Conservation (phyloP, 805 yeast genomes). For the Metschnikowia colocasiae region DNA sequence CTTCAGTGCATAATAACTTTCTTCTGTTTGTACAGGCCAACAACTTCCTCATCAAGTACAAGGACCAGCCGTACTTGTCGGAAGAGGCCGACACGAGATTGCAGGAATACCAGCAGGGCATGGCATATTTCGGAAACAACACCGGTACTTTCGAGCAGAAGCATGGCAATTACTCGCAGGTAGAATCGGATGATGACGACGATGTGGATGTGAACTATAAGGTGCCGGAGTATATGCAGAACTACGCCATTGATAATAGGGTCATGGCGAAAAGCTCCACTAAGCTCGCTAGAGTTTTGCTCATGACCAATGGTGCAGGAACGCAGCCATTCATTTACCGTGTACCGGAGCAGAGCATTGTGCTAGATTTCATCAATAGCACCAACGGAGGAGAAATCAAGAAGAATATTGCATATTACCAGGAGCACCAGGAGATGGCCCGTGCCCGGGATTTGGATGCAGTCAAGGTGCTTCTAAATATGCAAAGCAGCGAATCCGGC, state of each 20-base stretch:
- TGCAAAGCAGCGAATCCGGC: neutral
- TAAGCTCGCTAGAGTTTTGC: slow-evolving; percentile 12
- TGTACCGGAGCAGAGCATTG: slow-evolving; percentile 63
- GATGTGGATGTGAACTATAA: slow-evolving; percentile 28
- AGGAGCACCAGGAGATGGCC: slow-evolving; percentile 10
- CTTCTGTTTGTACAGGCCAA: slow-evolving; percentile 27
- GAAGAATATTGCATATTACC: slow-evolving; percentile 24
- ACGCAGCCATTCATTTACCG: slow-evolving; percentile 51
- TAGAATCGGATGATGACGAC: slow-evolving; percentile 21
- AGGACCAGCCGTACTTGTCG: slow-evolving; percentile 31
- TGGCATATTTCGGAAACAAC: slow-evolving; percentile 20
- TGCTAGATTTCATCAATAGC: slow-evolving; percentile 59
- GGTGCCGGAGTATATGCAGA: slow-evolving; percentile 34
- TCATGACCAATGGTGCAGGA: slow-evolving; percentile 18
- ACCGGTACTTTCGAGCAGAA: slow-evolving; percentile 7
- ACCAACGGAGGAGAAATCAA: slow-evolving; percentile 27
- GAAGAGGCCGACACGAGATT: slow-evolving; percentile 20
- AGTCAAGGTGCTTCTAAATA: slow-evolving; percentile 5
- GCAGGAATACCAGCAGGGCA: slow-evolving; percentile 30
- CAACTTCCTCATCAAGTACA: slow-evolving; percentile 30
- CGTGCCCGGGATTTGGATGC: slow-evolving; percentile 10
- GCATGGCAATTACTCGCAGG: slow-evolving; percentile 35
- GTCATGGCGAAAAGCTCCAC: slow-evolving; percentile 28
- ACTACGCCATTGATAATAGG: slow-evolving; percentile 30
- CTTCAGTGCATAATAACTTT: slow-evolving; percentile 38